Evolutionary conservation across 345 rosid species (phyloP), one percentile per base, ranked within the genome.

Genomic region (Corchorus olitorius): DNA sequence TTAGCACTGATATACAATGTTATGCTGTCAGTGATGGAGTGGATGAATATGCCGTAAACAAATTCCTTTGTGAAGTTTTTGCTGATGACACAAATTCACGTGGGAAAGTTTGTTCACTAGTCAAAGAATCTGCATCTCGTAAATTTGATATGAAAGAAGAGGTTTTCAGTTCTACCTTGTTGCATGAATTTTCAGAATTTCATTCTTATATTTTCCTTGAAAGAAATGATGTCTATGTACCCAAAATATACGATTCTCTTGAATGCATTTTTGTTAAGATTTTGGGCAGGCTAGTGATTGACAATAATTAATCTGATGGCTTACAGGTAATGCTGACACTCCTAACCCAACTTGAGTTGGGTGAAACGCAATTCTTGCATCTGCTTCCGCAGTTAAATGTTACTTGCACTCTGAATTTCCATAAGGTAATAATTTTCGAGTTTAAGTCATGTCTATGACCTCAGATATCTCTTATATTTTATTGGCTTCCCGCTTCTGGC

Each of bases 141-240:
- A 87, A 87, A 77, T 89, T 89, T 76, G 99, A 95, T 83, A 84
- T 93, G 92, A 93, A 92, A 85, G 99, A 93, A 84, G 97, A 95
- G 97, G 99, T 95, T 58, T 69, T 69, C 71, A 68, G 74, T 49
- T 60, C 49, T 55, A 53, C 56, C 53, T 46, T 72, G 63, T 46
- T 66, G 77, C 70, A 76, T 66, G 35, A 48, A 27, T 50, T 80
- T 74, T 65, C 6, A 43, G 39, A 34, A 41, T 56, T 60, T 65
- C 66, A 7, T 13, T 53, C 16, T 27, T 45, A 63, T 54, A 35
- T 8, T 15, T 50, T 12, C 46, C 12, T 34, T 45, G 19, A 58
- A 62, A 41, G 20, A 22, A 46, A 52, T 16, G 14, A 52, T 50
- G 73, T 58, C 72, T 10, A 20, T 27, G 19, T 70, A 55, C n/a